Base-by-base conservation (phyloP, 2,329 filamentous ascomycete genomes). In the Alternaria postmessia region DNA sequence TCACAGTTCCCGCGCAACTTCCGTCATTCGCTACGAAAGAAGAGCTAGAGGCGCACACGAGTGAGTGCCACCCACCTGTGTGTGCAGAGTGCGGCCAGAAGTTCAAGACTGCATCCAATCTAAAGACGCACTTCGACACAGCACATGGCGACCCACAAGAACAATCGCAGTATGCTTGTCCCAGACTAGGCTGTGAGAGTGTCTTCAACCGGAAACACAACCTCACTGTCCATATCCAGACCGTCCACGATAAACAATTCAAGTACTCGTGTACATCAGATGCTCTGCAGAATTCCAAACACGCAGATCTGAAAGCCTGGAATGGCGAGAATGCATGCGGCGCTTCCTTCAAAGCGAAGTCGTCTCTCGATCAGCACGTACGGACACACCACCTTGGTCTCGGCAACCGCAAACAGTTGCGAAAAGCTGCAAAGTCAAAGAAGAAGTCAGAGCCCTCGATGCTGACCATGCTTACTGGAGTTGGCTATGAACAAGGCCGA, bases 181-280 rank as follows among this genome's bases (percentile, higher is more conserved):
- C 87, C 0, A 84, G 89, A 71, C 79, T 84, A 0, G 89, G 86
- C 22, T 97, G 94, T 76, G 83, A 81, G 56, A 92, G 91, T 72
- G 87, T 84, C 54, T 97, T 97, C 78, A 94, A 92, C 18, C 91
- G 91, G 73, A 88, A 87, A 62, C 90, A 90, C n/a, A 97, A 97
- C 70, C 84, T 96, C 52, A 91, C 89, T 16, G 87, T 89, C 0
- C 94, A 98, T 74, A 83, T 94, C 55, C 89, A 90, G 58, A 89
- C 87, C 11, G 89, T 90, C 0, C 94, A 97, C 74, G 86, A 93
- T 66, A 90, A 92, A 18, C 82, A 88, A 66, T 85, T 82, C 61
- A 88, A 88, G 9, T 97, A 92, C 72, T 83, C 92, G n/a, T 97
- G 94, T 72, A 92, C 92, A 16, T 80, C 89, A 48, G 85, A 88